Conservation (phyloP, 164 flowering plant genomes). For the Sedum album region DNA sequence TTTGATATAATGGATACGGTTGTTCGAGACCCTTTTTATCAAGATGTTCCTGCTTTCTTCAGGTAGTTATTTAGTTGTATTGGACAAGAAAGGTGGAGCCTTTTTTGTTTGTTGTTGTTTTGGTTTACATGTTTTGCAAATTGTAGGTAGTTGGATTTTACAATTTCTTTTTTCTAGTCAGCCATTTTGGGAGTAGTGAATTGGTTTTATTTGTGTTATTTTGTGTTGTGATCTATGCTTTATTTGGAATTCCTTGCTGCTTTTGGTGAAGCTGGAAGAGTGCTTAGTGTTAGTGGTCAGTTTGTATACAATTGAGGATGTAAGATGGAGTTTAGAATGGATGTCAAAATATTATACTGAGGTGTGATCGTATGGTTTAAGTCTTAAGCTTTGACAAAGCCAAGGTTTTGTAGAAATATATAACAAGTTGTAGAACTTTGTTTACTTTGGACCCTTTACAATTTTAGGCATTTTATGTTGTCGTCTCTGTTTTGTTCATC, state of each 20-base stretch:
- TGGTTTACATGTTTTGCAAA: background rate
- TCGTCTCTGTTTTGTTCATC: background rate
- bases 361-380: too few relatives aligned
- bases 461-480: background rate
- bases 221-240: background rate
- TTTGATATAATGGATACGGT: slow-evolving; percentile 91
- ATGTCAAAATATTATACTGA: too few relatives aligned
- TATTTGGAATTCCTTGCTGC: background rate
- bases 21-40: slow-evolving; percentile 89
- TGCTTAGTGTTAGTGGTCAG: background rate
- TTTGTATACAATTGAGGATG: background rate
- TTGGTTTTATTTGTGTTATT: background rate
- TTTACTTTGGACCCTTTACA: too few relatives aligned
- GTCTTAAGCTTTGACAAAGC: too few relatives aligned
- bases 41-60: slow-evolving; percentile 81
- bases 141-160: too few relatives aligned
- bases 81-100: background rate
- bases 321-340: background rate
- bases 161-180: background rate
- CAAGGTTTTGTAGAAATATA: background rate
- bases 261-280: background rate
- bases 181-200: background rate
- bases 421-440: too few relatives aligned
- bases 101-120: background rate
- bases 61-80: slow-evolving; percentile 29